Percentiles rank a stretch among this genome's conserved stretches.
phyloP scores from a whole-genome alignment of 352 stramenopile species.

The Aphanomyces astaci region DNA sequence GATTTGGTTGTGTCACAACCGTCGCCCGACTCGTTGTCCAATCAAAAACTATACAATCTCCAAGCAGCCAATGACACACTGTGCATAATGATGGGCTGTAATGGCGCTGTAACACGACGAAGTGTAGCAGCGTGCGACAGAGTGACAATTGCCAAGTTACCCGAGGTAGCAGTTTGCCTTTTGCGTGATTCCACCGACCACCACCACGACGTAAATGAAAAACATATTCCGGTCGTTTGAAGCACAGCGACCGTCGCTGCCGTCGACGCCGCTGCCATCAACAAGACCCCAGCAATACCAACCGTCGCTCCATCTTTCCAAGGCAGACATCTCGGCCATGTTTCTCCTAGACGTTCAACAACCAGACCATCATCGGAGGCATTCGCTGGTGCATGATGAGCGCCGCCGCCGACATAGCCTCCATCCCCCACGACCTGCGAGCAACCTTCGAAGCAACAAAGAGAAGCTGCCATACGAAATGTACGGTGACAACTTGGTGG shows the following conservation, averaged over 20 bases:
- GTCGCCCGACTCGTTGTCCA: no score
- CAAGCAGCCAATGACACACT: no score
- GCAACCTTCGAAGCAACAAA: not conserved
- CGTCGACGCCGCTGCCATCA: no score
- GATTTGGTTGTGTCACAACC: no score
- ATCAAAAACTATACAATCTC: no score
- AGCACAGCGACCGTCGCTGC: not conserved
- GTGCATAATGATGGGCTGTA: no score
- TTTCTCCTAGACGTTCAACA: not conserved
- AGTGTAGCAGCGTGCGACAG: no score
- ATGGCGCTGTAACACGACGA: no score
- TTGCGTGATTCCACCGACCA: not conserved
- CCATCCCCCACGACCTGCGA: not conserved
- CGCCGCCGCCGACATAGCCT: not conserved
- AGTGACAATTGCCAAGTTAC: no score
- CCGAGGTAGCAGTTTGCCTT: not conserved
- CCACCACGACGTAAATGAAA: not conserved
- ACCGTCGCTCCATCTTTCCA: not conserved
- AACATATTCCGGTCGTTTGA: not conserved
- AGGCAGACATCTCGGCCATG: constrained; percentile 1
- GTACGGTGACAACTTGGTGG: not conserved
- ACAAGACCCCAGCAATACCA: not conserved
- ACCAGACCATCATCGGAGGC: not conserved
- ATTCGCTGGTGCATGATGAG: not conserved
- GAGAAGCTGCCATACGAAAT: not conserved